These are phyloP conservation scores for Endothia cerciana DNA, from an alignment of 2,329 filamentous ascomycete species.

Conservation along the genomic window DNA sequence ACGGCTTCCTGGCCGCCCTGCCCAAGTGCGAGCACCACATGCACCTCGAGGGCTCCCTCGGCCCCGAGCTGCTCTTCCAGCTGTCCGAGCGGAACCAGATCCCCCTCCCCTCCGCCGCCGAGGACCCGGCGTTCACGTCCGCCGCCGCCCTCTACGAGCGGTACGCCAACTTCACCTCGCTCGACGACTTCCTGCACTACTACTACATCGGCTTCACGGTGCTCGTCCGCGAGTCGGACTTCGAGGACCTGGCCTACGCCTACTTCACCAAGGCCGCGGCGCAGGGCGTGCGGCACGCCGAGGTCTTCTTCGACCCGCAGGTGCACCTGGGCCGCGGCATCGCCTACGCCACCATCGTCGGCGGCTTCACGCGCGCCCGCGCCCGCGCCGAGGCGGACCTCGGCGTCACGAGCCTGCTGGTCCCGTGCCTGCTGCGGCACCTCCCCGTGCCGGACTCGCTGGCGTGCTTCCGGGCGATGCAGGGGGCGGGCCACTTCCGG, in stretches of 20 bases:
- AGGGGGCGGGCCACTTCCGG: slow-evolving; percentile 47
- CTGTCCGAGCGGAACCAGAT: slow-evolving; percentile 71
- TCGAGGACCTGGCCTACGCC: slow-evolving; percentile 71
- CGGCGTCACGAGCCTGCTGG: slow-evolving; percentile 67
- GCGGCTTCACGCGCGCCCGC: slow-evolving; percentile 65
- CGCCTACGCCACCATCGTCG: slow-evolving; percentile 64
- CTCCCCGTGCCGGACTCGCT: slow-evolving; percentile 63
- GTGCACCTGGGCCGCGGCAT: slow-evolving; percentile 70
- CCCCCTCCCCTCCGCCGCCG: slow-evolving; percentile 53
- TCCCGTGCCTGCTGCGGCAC: slow-evolving; percentile 75
- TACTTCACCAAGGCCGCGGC: slow-evolving; percentile 69
- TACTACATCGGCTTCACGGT: slow-evolving; percentile 79
- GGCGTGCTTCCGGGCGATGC: slow-evolving; percentile 48
- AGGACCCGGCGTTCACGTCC: slow-evolving; percentile 67
- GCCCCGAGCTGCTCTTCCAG: slow-evolving; percentile 69
- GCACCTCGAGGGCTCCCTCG: slow-evolving; percentile 77
- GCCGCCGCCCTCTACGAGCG: slow-evolving; percentile 61
- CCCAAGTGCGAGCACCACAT: slow-evolving; percentile 85
- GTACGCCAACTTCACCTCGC: slow-evolving; percentile 69
- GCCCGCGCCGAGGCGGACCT: slow-evolving; percentile 63
- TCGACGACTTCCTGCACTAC: slow-evolving; percentile 78
- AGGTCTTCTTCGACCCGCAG: slow-evolving; percentile 83
- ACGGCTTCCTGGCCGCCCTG: slow-evolving; percentile 64
- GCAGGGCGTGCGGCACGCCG: slow-evolving; percentile 72
- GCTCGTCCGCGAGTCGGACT: slow-evolving; percentile 67